These are phyloP conservation scores for Sphaerulina musiva DNA, from an alignment of 2,329 filamentous ascomycete genomes.

Conservation along the genomic window DNA sequence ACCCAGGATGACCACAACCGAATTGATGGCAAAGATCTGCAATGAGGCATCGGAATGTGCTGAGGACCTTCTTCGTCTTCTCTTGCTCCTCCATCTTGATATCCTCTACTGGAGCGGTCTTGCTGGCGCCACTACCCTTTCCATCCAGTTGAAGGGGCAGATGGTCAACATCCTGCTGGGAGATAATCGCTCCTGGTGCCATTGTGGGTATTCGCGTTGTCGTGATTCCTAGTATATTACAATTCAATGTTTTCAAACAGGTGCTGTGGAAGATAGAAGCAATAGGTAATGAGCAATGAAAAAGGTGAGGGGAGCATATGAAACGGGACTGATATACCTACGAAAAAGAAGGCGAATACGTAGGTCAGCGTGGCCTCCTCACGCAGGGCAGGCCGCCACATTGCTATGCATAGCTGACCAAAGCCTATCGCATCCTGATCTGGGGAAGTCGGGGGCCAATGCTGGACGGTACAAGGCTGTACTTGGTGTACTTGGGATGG, in stretches of 20 bases:
- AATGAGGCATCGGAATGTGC: slow-evolving; percentile 56
- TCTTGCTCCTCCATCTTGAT: slow-evolving; percentile 28
- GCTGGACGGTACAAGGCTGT: neutral
- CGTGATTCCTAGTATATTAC: neutral
- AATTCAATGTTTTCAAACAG: neutral
- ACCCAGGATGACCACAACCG: slow-evolving; percentile 63
- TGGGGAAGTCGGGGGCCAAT: slow-evolving; percentile 1
- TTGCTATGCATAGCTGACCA: slow-evolving; percentile 6
- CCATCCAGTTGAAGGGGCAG: slow-evolving; percentile 25
- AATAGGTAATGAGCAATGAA: slow-evolving; percentile 5
- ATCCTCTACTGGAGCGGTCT: slow-evolving; percentile 16
- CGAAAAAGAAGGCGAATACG: slow-evolving; percentile 9
- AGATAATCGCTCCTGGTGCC: slow-evolving; percentile 24
- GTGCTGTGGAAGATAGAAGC: neutral
- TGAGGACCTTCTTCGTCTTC: slow-evolving; percentile 47
- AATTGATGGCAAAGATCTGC: slow-evolving; percentile 66
- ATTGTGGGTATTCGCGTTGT: slow-evolving; percentile 13
- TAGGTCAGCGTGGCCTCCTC: slow-evolving; percentile 16
- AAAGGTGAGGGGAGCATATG: neutral
- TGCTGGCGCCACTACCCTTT: slow-evolving; percentile 18
- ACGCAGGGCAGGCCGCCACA: slow-evolving; percentile 2
- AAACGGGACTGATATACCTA: neutral
- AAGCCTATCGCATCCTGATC: slow-evolving; percentile 19
- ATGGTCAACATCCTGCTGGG: slow-evolving; percentile 24
- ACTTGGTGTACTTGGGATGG: neutral